These are phyloP conservation scores for Strobilomyces echinocephalus DNA, from an alignment of 768 basidiomycete genomes.

Conservation along the genomic window DNA sequence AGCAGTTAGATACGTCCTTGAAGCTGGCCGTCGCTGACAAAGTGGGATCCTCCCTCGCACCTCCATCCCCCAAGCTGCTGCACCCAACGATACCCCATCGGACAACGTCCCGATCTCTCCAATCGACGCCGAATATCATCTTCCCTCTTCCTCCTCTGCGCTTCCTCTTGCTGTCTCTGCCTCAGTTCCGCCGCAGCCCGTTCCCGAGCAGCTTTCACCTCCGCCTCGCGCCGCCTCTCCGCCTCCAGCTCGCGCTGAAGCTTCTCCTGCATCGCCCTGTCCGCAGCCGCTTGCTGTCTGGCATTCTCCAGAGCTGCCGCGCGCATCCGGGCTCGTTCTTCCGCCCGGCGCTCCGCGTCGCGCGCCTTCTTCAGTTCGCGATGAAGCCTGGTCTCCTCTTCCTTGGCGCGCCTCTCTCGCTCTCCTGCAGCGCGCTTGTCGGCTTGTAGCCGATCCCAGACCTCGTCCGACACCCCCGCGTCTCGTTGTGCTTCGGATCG, in stretches of 20 bases:
- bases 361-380: constrained; percentile 15
- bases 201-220: constrained; percentile 21
- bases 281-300: constrained; percentile 17
- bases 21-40: constrained; percentile 30
- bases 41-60: constrained; percentile 46
- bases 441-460: constrained; percentile 49
- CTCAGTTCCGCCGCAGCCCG: constrained; percentile 25
- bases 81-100: constrained; percentile 43
- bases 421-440: constrained; percentile 28
- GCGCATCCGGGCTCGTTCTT: constrained; percentile 19
- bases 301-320: constrained; percentile 17
- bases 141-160: constrained; percentile 18
- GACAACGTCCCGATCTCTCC: constrained; percentile 47
- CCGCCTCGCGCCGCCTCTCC: constrained; percentile 20
- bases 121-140: constrained; percentile 37
- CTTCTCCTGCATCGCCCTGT: constrained; percentile 18
- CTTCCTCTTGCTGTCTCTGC: constrained; percentile 36
- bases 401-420: constrained; percentile 11
- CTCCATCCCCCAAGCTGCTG: constrained; percentile 38
- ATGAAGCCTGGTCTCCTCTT: constrained; percentile 15
- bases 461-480: constrained; percentile 45
- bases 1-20: not conserved
- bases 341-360: constrained; percentile 21
- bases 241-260: constrained; percentile 24
- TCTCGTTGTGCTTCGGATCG: constrained; percentile 33